A percentile compares a stretch with the other conserved stretches of the same genome.
Evolutionary conservation across 2,329 filamentous ascomycete species (phyloP).

Genomic region (Aspergillus vadensis): DNA sequence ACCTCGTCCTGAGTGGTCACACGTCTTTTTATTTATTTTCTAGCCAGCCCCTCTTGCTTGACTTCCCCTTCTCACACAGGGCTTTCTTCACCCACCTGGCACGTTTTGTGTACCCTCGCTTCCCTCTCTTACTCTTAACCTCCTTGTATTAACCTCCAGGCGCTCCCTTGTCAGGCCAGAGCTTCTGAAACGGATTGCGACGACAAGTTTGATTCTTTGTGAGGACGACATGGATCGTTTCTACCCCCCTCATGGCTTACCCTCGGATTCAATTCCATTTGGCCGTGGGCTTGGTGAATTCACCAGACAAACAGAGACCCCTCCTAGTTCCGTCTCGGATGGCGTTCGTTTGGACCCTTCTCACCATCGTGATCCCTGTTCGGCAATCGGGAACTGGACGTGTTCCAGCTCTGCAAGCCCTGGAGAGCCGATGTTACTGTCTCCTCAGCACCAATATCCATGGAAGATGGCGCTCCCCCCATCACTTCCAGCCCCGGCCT

Average conservation of each 20-base stretch:
- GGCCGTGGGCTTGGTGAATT: constrained; percentile 24
- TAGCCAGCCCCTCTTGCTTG: constrained; percentile 8
- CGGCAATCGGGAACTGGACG: constrained; percentile 25
- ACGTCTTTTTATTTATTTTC: constrained; percentile 18
- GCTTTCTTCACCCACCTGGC: neutral
- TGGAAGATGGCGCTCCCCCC: constrained; percentile 8
- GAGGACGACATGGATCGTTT: constrained; percentile 28
- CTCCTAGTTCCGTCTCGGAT: constrained; percentile 16
- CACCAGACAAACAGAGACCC: constrained; percentile 22
- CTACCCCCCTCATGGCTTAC: constrained; percentile 21
- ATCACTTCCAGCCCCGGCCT: neutral
- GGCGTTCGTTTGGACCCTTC: constrained; percentile 16
- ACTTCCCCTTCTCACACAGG: neutral
- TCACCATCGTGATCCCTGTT: constrained; percentile 22
- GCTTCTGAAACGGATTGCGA: neutral
- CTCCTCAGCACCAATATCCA: constrained; percentile 17
- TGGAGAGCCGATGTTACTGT: constrained; percentile 19
- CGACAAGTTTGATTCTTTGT: constrained; percentile 6
- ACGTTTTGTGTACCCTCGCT: neutral
- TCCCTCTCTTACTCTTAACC: constrained; percentile 4
- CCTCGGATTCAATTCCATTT: constrained; percentile 26
- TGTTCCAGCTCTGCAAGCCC: constrained; percentile 25
- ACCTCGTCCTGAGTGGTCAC: constrained; percentile 20
- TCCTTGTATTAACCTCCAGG: neutral
- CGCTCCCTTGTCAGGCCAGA: neutral